Evolutionary conservation across 176 grass and related monocot species (phyloP), one percentile per base, ranked within the genome.

Genomic region (Eleusine indica): DNA sequence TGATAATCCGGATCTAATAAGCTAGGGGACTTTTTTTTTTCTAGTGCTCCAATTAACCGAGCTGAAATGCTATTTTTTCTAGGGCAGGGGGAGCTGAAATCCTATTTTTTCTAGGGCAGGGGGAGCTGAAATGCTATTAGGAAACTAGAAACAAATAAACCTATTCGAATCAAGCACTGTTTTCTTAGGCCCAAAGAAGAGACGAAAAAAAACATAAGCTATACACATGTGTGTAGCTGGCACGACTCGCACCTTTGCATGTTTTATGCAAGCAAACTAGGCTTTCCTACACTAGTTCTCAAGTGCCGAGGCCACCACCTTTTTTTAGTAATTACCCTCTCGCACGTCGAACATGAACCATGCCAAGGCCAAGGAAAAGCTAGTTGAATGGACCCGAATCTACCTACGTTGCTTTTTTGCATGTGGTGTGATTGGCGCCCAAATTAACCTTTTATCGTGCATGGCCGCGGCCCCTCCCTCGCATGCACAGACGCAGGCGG

Each of bases 361-460:
- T 73, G 21, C 13, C 68, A 72, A 78, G 54, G 30, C 48, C 7
- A 16, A 22, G 42, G 22, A 2, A 63, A 77, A 65, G 56, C 42
- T n/a, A 42, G 16, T 46, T 35, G 66, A 22, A 78, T 48, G 42
- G 21, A 67, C 46, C 82, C 81, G 66, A 42, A 56, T 68, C 32
- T 70, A 74, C 4, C 6, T 61, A 61, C 2, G 53, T n/a, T 8
- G 56, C 0, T 38, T 8, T 39, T 30, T 54, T 3, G 54, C 75
- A 79, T 79, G 84, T 52, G 71, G 63, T 54, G 52, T 7, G 53
- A 77, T 87, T 64, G 43, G 53, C 9, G 32, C 53, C 54, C 7
- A 17, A 78, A 61, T 25, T 25, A 25, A 10, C 2, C 48, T 47
- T 70, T 70, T 46, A 8, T 47, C 44, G 44, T 44, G 42, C 42